Evolutionary conservation across 352 stramenopile species (phyloP), one percentile per base, ranked within the genome.

Genomic region (Thalassiosira hispida): DNA sequence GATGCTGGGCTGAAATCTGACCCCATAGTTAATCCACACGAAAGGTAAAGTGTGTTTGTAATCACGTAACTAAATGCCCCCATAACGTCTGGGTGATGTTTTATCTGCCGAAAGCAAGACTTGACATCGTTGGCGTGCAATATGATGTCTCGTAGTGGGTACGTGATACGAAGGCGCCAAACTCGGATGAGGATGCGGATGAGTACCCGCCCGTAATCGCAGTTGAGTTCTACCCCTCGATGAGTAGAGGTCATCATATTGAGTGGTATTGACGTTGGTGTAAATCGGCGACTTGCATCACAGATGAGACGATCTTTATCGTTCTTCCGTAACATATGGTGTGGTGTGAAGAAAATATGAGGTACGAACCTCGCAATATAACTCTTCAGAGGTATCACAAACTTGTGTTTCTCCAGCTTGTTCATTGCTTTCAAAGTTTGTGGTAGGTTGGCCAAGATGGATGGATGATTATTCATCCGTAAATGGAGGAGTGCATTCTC

Each of bases 1-100:
- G 44, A 68, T 0, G 23, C 7, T 12, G 73, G 64, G 2, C 38
- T 59, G 22, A 81, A 81, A 18, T 81, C 59, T 16, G 31, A 31
- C 4, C 55, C 73, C 51, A 76, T 76, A 0, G 73, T 60, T 1
- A 59, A 31, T 2, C 63, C 64, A 60, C 57, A 65, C n/a, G 29
- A 44, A 12, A 52, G 1, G 20, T 52, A 52, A 0, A 52, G n/a
- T 14, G n/a, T 52, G 8, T 52, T n/a, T 14, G 44, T n/a, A 1
- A 52, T 25, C 1, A 52, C 27, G 27, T 52, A 52, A 52, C 44
- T 52, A n/a, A 52, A 52, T 6, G 44, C 44, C 8, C 14, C 44
- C 44, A 52, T 52, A 8, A 73, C 42, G 20, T 68, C 51, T 0
- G 62, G 72, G 33, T 80, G 72, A 49, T 80, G 62, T 46, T 80